These are phyloP conservation scores for Paraphoma sp. DNA, from an alignment of 2,329 filamentous ascomycete genomes.

Conservation along the genomic window DNA sequence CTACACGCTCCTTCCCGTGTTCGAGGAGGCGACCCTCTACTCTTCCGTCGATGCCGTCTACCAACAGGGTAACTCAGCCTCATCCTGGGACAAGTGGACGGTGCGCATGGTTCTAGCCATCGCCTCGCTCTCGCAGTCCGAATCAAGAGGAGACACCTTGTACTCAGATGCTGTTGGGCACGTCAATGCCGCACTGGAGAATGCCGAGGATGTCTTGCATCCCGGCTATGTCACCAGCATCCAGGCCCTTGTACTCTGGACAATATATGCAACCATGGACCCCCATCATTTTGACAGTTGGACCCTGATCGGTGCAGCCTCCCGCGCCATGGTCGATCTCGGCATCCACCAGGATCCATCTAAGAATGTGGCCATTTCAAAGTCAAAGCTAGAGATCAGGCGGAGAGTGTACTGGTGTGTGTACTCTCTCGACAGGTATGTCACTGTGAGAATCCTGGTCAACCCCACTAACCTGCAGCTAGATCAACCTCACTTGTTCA, in stretches of 20 bases:
- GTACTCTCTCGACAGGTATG: constrained; percentile 83
- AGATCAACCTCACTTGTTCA: constrained; percentile 89
- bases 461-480: constrained; percentile 19
- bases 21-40: constrained; percentile 80
- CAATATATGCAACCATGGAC: constrained; percentile 88
- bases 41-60: constrained; percentile 84
- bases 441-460: neutral
- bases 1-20: constrained; percentile 80
- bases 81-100: constrained; percentile 78
- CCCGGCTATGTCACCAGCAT: constrained; percentile 87
- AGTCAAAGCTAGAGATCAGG: constrained; percentile 75
- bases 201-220: constrained; percentile 82
- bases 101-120: constrained; percentile 91
- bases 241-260: constrained; percentile 83
- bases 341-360: constrained; percentile 93
- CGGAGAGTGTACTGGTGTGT: constrained; percentile 89
- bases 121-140: constrained; percentile 75
- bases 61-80: constrained; percentile 68
- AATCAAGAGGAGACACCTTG: constrained; percentile 67
- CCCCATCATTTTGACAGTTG: constrained; percentile 92
- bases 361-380: constrained; percentile 70
- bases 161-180: constrained; percentile 67
- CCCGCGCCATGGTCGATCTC: constrained; percentile 84
- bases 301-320: constrained; percentile 91
- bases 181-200: constrained; percentile 71